These are phyloP conservation scores for Kregervanrija pseudodelftensis DNA, from an alignment of 805 yeast genomes.

Conservation along the genomic window DNA sequence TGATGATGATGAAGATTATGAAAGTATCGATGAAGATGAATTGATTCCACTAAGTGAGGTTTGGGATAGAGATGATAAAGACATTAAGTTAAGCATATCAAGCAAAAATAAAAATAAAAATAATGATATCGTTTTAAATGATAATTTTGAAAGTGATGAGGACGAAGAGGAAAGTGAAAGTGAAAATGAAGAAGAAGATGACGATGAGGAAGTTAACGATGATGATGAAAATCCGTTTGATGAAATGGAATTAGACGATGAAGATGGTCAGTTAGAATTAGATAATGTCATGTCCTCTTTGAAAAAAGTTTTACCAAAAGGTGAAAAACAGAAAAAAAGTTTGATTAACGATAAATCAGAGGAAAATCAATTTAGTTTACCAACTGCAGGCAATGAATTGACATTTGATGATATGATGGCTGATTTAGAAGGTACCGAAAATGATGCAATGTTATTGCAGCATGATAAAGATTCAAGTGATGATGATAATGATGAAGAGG, in stretches of 20 bases:
- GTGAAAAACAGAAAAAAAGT: slow-evolving; percentile 35
- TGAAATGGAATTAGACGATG: slow-evolving; percentile 27
- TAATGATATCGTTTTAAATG: slow-evolving; percentile 14
- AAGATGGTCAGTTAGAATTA: slow-evolving; percentile 39
- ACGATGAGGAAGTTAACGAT: slow-evolving; percentile 19
- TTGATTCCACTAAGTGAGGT: slow-evolving; percentile 76
- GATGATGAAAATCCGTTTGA: slow-evolving; percentile 25
- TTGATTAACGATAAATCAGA: slow-evolving; percentile 45
- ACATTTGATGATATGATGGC: slow-evolving; percentile 71
- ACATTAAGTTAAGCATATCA: slow-evolving; percentile 16
- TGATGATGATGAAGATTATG: slow-evolving; percentile 56
- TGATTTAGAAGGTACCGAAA: slow-evolving; percentile 36
- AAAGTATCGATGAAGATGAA: slow-evolving; percentile 69
- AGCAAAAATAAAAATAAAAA: slow-evolving; percentile 7
- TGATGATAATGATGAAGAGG: slow-evolving; percentile 20
- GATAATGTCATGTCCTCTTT: slow-evolving; percentile 38
- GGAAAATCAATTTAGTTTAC: slow-evolving; percentile 67
- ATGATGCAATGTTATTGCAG: not conserved
- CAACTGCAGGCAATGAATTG: slow-evolving; percentile 52
- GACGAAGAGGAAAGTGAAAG: slow-evolving; percentile 23
- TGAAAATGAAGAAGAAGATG: slow-evolving; percentile 19
- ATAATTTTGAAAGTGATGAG: slow-evolving; percentile 22
- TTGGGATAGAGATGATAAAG: slow-evolving; percentile 75
- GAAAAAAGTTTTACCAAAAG: slow-evolving; percentile 27
- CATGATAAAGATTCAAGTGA: slow-evolving; percentile 35